phyloP scores from a whole-genome alignment of 140 eudicot genomes.

The Erigeron philadelphicus region DNA sequence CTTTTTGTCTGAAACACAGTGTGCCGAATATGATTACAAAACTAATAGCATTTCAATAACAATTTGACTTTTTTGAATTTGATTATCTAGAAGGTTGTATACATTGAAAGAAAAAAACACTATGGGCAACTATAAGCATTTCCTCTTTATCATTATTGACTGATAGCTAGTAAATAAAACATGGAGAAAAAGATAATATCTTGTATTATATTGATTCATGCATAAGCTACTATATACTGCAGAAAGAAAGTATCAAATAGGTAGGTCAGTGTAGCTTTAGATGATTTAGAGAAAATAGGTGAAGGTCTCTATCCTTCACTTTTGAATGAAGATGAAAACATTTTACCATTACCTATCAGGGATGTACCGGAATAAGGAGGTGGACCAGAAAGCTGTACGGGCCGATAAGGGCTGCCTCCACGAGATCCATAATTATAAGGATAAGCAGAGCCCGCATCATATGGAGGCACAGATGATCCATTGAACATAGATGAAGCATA shows the following conservation, averaged over 20 bases:
- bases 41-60: neutral
- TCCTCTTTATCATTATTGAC: neutral
- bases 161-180: neutral
- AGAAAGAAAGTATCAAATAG: neutral
- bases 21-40: neutral
- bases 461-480: slow-evolving; percentile 73
- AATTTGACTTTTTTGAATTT: neutral
- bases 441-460: slow-evolving; percentile 74
- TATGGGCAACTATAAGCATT: neutral
- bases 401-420: slow-evolving; percentile 77
- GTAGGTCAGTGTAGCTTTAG: slow-evolving; percentile 1
- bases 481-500: slow-evolving; percentile 75
- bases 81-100: neutral
- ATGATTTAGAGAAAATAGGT: neutral
- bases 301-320: slow-evolving; percentile 3
- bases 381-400: slow-evolving; percentile 61
- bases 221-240: neutral
- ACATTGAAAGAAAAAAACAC: neutral
- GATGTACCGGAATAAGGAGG: slow-evolving; percentile 75
- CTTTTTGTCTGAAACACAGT: neutral
- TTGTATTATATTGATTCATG: slow-evolving; percentile 2
- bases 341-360: slow-evolving; percentile 55
- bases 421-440: slow-evolving; percentile 64
- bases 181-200: neutral
- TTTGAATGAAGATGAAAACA: slow-evolving; percentile 4